Evolutionary conservation across 768 basidiomycete genomes (phyloP).

Genomic region (Hypsizygus marmoreus): DNA sequence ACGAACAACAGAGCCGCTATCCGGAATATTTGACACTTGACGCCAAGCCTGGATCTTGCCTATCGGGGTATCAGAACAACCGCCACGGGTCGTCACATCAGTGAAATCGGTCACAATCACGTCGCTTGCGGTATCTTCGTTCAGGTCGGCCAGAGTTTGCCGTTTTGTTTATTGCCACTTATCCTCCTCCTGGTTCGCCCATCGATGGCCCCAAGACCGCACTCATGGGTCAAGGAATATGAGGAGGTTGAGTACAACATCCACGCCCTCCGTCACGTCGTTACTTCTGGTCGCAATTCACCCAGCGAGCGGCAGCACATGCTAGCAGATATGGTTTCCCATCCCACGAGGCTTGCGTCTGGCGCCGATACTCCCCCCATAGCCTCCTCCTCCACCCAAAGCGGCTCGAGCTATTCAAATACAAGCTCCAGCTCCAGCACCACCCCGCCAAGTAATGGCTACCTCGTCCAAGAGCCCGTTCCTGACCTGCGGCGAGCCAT

Average conservation of each 20-base stretch:
- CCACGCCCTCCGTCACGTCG: slow-evolving; percentile 4
- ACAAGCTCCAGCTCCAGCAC: not conserved
- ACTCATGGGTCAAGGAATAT: slow-evolving; percentile 23
- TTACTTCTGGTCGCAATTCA: slow-evolving; percentile 7
- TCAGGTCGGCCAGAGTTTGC: slow-evolving; percentile 16
- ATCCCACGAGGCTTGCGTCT: slow-evolving; percentile 12
- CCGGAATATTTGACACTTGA: not conserved
- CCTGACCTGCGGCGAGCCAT: not conserved
- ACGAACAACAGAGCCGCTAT: too few species aligned
- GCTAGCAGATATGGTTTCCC: slow-evolving; percentile 8
- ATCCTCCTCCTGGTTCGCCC: slow-evolving; percentile 6
- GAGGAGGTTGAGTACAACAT: slow-evolving; percentile 23
- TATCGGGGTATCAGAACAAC: not conserved
- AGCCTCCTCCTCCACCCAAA: slow-evolving; percentile 2
- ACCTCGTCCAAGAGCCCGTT: not conserved
- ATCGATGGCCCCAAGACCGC: slow-evolving; percentile 15
- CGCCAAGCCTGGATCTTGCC: not conserved
- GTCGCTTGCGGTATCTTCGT: slow-evolving; percentile 3
- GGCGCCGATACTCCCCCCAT: slow-evolving; percentile 1
- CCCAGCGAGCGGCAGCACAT: slow-evolving; percentile 20
- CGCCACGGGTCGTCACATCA: slow-evolving; percentile 17
- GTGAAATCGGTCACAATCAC: slow-evolving; percentile 10
- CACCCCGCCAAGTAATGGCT: slow-evolving; percentile 4
- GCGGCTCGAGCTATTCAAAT: not conserved
- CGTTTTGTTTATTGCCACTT: slow-evolving; percentile 11